These are phyloP conservation scores for Haplographium delicatum DNA, from an alignment of 495 filamentous ascomycete species.

Conservation along the genomic window DNA sequence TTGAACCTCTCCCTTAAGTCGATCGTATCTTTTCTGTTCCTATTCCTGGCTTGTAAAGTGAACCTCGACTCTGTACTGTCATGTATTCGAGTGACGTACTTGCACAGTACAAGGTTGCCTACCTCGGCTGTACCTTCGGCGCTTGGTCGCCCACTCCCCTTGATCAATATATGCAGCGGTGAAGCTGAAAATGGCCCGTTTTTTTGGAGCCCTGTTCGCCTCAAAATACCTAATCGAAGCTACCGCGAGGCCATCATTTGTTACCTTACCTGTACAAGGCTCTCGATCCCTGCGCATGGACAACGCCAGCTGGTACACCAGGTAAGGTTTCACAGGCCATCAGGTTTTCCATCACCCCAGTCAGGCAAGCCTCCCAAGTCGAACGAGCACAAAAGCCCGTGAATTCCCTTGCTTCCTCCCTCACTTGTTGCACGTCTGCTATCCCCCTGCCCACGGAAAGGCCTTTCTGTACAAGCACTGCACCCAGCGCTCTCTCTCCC, in stretches of 20 bases:
- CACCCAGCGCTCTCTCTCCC: neutral
- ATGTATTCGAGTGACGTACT: neutral
- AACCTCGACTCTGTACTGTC: neutral
- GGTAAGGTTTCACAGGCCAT: neutral
- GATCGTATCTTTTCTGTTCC: neutral
- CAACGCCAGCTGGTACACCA: neutral
- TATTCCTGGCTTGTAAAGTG: neutral
- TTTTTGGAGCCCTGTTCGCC: neutral
- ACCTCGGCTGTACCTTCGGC: neutral
- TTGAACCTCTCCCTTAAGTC: too few species aligned
- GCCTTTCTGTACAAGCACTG: too few species aligned
- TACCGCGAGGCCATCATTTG: neutral
- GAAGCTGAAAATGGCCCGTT: neutral
- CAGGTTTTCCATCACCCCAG: neutral
- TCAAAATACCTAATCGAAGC: neutral
- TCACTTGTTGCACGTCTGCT: neutral
- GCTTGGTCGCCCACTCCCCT: neutral
- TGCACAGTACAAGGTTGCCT: neutral
- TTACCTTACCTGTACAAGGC: neutral
- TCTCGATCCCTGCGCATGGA: neutral
- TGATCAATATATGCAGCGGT: neutral
- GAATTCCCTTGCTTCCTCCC: neutral
- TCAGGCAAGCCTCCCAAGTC: neutral
- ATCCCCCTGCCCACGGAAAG: neutral
- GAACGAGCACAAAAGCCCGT: constrained; percentile 1